Percentiles rank a stretch among this genome's conserved stretches.
Conservation (phyloP, 2,329 filamentous ascomycete genomes). For the Daldinia sp. region DNA sequence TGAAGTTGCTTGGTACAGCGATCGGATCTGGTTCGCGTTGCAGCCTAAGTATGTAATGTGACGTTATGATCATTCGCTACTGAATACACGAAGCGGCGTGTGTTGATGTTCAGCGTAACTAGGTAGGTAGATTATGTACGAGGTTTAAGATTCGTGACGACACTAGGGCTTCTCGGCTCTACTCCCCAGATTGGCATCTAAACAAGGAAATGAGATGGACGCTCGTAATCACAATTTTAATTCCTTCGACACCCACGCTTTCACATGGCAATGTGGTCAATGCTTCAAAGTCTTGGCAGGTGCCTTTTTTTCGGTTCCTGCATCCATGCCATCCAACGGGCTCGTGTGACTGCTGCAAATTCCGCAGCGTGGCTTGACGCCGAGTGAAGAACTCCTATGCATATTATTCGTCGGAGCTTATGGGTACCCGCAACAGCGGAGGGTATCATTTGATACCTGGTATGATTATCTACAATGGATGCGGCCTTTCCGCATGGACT, state of each 20-base stretch:
- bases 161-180: constrained; percentile 36
- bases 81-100: constrained; percentile 16
- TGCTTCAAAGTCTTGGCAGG: constrained; percentile 32
- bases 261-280: constrained; percentile 23
- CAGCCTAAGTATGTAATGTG: constrained; percentile 24
- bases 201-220: constrained; percentile 33
- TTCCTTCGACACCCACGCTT: constrained; percentile 24
- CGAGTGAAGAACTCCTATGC: background rate
- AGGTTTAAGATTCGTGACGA: constrained; percentile 22
- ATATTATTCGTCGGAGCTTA: constrained; percentile 2
- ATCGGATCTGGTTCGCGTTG: background rate
- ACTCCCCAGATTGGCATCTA: constrained; percentile 42
- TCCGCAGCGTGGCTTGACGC: constrained; percentile 27
- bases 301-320: constrained; percentile 21
- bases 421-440: constrained; percentile 10
- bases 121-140: background rate
- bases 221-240: constrained; percentile 41
- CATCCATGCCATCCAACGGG: constrained; percentile 27
- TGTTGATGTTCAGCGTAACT: constrained; percentile 7
- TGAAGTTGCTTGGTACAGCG: background rate
- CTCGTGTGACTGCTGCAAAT: constrained; percentile 32
- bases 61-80: constrained; percentile 29
- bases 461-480: constrained; percentile 1
- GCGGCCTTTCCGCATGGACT: background rate
- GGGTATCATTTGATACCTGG: constrained; percentile 22